Base-by-base conservation (phyloP, 805 yeast species). In the Metschnikowia peoriensis region DNA sequence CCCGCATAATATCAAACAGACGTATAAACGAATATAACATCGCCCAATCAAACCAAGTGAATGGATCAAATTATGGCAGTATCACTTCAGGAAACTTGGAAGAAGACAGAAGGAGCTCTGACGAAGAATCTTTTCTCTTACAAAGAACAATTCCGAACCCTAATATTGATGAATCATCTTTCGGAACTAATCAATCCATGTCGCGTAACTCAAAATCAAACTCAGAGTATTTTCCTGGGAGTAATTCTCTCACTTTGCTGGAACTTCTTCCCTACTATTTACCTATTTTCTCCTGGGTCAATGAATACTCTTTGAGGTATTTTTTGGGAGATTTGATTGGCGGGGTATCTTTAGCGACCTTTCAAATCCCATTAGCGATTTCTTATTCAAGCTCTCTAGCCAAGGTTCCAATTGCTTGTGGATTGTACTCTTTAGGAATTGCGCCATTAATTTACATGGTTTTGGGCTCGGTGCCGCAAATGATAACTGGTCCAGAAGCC, bases 311-410 rank as follows among this genome's bases (percentile, higher is more conserved):
- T 44, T 41, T 55, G 1, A 55, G 51, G n/a, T 70, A 53, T 54
- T 69, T 85, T 41, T 27, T 80, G 2, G 79, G 78, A 17, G 99
- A 93, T 63, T 62, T 88, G 8, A 69, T 86, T 15, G 96, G 97
- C 1, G 98, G 99, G 0, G 62, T 90, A 5, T 85, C 97, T 0
- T 68, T 92, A 37, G 97, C 97, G 0, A 86, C 94, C 5, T 93
- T 91, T 69, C 97, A 92, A 66, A 83, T 93, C 46, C 98, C 99
- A 1, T 73, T 93, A 49, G 86, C 91, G 6, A 55, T 75, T 16
- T 73, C 78, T 1, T 75, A 73, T 53, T 71, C 78, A 12, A 67
- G 71, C 1, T 66, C 78, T 0, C 63, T 75, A 50, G 79, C 78
- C 3, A 72, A 75, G 51, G 77, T 73, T 1, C 78, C 79, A 0